phyloP scores from a whole-genome alignment of 148 eudicot species.

The Pharnaceum exiguum region DNA sequence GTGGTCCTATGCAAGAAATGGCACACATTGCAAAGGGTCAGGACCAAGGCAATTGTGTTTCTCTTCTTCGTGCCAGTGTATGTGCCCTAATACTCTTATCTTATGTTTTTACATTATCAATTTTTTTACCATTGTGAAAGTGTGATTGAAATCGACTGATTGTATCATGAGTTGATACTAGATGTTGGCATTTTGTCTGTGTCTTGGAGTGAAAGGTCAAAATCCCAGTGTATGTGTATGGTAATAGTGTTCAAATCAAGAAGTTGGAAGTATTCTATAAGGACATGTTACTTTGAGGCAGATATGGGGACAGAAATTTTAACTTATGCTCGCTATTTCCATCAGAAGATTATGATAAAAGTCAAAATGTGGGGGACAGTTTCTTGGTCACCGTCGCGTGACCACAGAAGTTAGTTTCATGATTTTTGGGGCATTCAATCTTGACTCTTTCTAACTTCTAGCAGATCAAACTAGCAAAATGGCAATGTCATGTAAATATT shows the following conservation, averaged over 20 bases:
- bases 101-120: not conserved
- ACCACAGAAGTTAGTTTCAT: conserved; percentile 23
- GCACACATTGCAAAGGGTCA: conserved; percentile 92
- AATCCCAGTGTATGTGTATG: conserved; percentile 5
- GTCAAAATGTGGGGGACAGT: conserved; percentile 22
- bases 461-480: not conserved
- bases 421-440: conserved; percentile 12
- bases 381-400: conserved; percentile 12
- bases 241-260: conserved; percentile 28
- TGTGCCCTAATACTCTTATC: conserved; percentile 7
- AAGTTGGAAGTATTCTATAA: conserved; percentile 28
- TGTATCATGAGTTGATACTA: not conserved
- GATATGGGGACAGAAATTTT: conserved; percentile 23
- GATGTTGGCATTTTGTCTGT: conserved; percentile 17
- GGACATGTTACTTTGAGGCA: conserved; percentile 24
- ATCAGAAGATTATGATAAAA: conserved; percentile 16
- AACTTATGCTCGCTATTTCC: conserved; percentile 17
- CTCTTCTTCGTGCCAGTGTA: conserved; percentile 90
- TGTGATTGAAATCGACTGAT: conserved; percentile 1
- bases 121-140: not conserved
- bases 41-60: conserved; percentile 91
- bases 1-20: conserved; percentile 98
- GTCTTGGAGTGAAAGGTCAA: conserved; percentile 39
- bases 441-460: conserved; percentile 24
- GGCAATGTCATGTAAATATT: conserved; percentile 7